Percentiles rank a stretch among this genome's conserved stretches.
These are phyloP conservation scores for Apiospora aurea DNA, from an alignment of 2,329 filamentous ascomycete species.

Conservation along the genomic window DNA sequence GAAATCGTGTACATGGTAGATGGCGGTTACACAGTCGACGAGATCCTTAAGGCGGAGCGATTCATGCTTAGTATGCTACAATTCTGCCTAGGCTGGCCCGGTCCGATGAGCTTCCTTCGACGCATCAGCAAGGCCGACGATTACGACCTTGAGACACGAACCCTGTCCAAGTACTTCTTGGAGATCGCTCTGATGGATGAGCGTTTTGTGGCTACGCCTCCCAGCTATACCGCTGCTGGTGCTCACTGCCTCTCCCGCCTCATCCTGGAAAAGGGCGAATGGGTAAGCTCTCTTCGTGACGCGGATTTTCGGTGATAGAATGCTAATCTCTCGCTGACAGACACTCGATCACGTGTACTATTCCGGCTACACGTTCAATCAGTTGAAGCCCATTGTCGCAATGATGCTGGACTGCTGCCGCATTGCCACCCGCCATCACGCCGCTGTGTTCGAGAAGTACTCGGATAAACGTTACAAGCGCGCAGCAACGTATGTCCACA, in stretches of 20 bases:
- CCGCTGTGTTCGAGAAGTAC: constrained; percentile 92
- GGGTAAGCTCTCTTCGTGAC: constrained; percentile 68
- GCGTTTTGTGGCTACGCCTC: constrained; percentile 89
- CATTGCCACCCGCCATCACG: constrained; percentile 80
- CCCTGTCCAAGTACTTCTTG: constrained; percentile 96
- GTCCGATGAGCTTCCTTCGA: constrained; percentile 96
- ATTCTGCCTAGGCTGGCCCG: constrained; percentile 97
- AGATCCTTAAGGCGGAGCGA: constrained; percentile 95
- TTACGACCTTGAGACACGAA: constrained; percentile 94
- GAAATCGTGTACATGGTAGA: constrained; percentile 99
- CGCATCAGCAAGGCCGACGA: constrained; percentile 98
- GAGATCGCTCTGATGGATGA: constrained; percentile 98
- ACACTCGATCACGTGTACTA: constrained; percentile 86
- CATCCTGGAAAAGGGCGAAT: constrained; percentile 89
- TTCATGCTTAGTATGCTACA: constrained; percentile 98
- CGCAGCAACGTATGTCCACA: constrained; percentile 80
- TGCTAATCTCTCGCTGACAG: constrained; percentile 58
- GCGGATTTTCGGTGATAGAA: constrained; percentile 20
- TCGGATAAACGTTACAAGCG: constrained; percentile 85
- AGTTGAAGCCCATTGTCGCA: constrained; percentile 78
- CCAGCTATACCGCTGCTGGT: constrained; percentile 89
- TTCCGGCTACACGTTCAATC: constrained; percentile 88
- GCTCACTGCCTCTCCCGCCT: constrained; percentile 90
- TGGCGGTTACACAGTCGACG: constrained; percentile 83
- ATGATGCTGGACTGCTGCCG: constrained; percentile 90